phyloP scores from a whole-genome alignment of 805 yeast genomes.

The Kuraishia cidri region DNA sequence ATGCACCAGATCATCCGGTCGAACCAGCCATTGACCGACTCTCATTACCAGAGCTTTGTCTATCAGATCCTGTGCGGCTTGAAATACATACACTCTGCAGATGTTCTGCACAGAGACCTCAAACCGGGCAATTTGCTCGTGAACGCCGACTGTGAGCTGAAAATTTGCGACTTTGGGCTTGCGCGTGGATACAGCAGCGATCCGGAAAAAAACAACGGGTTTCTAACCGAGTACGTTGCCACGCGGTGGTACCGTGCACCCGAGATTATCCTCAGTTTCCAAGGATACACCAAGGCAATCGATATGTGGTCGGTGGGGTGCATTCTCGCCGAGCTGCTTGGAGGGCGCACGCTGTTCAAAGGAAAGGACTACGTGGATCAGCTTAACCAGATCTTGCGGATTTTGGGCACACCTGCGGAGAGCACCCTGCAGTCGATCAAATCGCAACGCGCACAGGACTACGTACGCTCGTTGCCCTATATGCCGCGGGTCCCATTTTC shows the following conservation, averaged over 20 bases:
- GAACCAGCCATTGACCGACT: slow-evolving; percentile 88
- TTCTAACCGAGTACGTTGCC: slow-evolving; percentile 94
- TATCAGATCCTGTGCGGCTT: slow-evolving; percentile 91
- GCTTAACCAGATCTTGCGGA: slow-evolving; percentile 75
- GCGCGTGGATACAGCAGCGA: slow-evolving; percentile 86
- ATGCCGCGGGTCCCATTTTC: slow-evolving; percentile 73
- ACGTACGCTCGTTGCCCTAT: slow-evolving; percentile 77
- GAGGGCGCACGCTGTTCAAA: slow-evolving; percentile 85
- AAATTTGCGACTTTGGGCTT: slow-evolving; percentile 93
- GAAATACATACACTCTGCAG: slow-evolving; percentile 92
- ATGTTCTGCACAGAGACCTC: slow-evolving; percentile 88
- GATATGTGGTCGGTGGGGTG: slow-evolving; percentile 99
- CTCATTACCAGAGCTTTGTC: slow-evolving; percentile 87
- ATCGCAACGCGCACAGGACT: slow-evolving; percentile 83
- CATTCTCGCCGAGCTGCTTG: slow-evolving; percentile 86
- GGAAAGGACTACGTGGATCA: slow-evolving; percentile 97
- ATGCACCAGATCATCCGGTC: slow-evolving; percentile 95
- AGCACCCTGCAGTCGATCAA: slow-evolving; percentile 65
- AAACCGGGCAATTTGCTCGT: slow-evolving; percentile 92
- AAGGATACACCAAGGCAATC: slow-evolving; percentile 91
- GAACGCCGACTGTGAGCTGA: slow-evolving; percentile 93
- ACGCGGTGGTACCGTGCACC: slow-evolving; percentile 99
- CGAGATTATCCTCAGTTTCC: slow-evolving; percentile 90
- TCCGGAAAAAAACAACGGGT: slow-evolving; percentile 84
- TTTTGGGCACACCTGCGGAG: slow-evolving; percentile 87